These are phyloP conservation scores for Ottelia alismoides DNA, from an alignment of 106 monocot species.

Conservation along the genomic window DNA sequence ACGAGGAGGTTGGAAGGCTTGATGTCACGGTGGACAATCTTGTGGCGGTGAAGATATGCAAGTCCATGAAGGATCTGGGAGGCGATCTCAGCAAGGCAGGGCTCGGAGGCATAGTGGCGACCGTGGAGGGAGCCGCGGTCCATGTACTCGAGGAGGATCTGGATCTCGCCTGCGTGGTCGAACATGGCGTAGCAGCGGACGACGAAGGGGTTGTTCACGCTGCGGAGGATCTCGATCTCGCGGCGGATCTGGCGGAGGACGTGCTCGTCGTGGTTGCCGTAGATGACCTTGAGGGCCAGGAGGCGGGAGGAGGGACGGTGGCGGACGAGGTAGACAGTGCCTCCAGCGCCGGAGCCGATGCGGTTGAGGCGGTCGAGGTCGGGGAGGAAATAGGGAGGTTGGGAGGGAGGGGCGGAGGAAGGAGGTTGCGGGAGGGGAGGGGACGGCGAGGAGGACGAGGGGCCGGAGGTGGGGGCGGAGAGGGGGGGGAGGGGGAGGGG, in stretches of 20 bases:
- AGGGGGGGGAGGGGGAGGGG: background rate
- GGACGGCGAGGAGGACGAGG: background rate
- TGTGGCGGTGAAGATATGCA: constrained; percentile 6
- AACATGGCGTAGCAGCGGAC: constrained; percentile 15
- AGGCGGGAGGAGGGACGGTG: constrained; percentile 3
- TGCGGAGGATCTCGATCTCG: constrained; percentile 18
- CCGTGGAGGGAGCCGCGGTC: constrained; percentile 14
- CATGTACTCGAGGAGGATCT: constrained; percentile 17
- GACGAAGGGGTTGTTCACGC: constrained; percentile 8
- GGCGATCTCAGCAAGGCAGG: constrained; percentile 5
- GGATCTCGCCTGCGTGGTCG: constrained; percentile 15
- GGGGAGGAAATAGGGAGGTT: background rate
- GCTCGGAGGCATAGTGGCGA: constrained; percentile 1
- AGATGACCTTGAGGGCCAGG: constrained; percentile 15
- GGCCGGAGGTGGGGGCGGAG: background rate
- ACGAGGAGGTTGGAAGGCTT: constrained; percentile 1
- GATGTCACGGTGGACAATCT: constrained; percentile 11
- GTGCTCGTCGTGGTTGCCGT: constrained; percentile 11
- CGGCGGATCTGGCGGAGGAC: constrained; percentile 18
- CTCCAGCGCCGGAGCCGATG: constrained; percentile 11
- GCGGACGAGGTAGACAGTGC: constrained; percentile 12
- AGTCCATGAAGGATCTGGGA: constrained; percentile 6
- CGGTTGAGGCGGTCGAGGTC: constrained; percentile 11
- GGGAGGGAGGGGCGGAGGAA: constrained; percentile 1
- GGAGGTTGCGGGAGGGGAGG: constrained; percentile 1